Evolutionary conservation across 768 basidiomycete genomes (phyloP), one percentile per base, ranked within the genome.

Genomic region (Collybia sordida): DNA sequence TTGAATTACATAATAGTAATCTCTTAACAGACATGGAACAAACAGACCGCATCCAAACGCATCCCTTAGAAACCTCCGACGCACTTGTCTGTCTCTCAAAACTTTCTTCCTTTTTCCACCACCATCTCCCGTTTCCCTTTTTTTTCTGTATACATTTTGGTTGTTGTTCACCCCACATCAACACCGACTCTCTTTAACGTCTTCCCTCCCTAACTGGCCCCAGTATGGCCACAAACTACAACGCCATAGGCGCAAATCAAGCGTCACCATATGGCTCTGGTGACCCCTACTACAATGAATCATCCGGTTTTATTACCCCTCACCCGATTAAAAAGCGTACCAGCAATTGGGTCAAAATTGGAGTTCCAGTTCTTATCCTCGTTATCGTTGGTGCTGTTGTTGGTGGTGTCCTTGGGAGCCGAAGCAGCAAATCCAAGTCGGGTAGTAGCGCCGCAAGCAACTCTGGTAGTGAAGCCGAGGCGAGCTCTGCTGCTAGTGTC

Each of bases 351-450:
- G 69, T 91, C 55, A 90, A 87, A 68, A 72, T 87, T 47, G 90
- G 86, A 55, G 60, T 90, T 18, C 90, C 89, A 14, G 64, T 88
- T 45, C 73, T 75, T 21, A 64, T 90, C 53, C 63, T 86, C 21
- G 75, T 88, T 53, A 79, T 89, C 53, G 70, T 73, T 42, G 89
- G 72, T 35, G 88, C 82, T 38, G 79, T 91, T 19, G 70, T 90
- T 21, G 95, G 89, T 27, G 93, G 87, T 56, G 81, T 98, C 39
- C 57, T 98, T 22, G 94, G 89, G 35, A 81, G 82, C 41, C 81
- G 81, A 12, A 64, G 67, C 58, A 78, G 76, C 50, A 72, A 71
- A 34, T 73, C 66, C 54, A 71, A 60, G 55, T 66, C 60, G 60
- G 56, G 42, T 43, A 57, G 81, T 42, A 71, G 77, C 27, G 72